Conservation (phyloP, 345 rosid genomes). For the Cochlearia excelsa region DNA sequence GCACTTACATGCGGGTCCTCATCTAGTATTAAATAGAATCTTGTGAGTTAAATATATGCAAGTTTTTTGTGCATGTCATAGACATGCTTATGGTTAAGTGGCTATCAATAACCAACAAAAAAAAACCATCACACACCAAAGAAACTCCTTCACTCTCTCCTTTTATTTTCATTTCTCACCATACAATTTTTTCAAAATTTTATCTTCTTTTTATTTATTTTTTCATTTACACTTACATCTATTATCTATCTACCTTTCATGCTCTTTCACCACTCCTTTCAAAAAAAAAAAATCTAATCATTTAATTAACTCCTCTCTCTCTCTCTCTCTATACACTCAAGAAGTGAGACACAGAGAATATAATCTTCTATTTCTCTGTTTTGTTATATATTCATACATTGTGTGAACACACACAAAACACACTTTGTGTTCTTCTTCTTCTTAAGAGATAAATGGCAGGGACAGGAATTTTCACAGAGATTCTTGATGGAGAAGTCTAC, state of each 20-base stretch:
- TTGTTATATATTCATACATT: slow-evolving; percentile 29
- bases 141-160: slow-evolving; percentile 28
- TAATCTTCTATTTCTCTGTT: slow-evolving; percentile 25
- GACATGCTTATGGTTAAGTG: neutral
- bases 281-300: neutral
- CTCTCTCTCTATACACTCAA: slow-evolving; percentile 22
- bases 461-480: slow-evolving; percentile 68
- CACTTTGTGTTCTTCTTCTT: slow-evolving; percentile 3
- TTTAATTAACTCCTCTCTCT: no score
- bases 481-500: slow-evolving; percentile 80
- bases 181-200: slow-evolving; percentile 18
- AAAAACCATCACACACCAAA: slow-evolving; percentile 38
- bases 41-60: no score
- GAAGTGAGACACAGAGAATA: slow-evolving; percentile 23
- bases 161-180: slow-evolving; percentile 33
- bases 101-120: slow-evolving; percentile 37
- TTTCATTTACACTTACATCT: slow-evolving; percentile 22
- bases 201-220: slow-evolving; percentile 8
- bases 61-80: no score
- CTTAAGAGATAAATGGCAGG: slow-evolving; percentile 61
- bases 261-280: slow-evolving; percentile 37
- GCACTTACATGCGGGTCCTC: no score
- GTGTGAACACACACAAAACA: slow-evolving; percentile 16
- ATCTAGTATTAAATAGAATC: no score
- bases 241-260: slow-evolving; percentile 28